Evolutionary conservation across 352 stramenopile genomes (phyloP), one percentile per base, ranked within the genome.

Genomic region (Globisporangium nagaii): DNA sequence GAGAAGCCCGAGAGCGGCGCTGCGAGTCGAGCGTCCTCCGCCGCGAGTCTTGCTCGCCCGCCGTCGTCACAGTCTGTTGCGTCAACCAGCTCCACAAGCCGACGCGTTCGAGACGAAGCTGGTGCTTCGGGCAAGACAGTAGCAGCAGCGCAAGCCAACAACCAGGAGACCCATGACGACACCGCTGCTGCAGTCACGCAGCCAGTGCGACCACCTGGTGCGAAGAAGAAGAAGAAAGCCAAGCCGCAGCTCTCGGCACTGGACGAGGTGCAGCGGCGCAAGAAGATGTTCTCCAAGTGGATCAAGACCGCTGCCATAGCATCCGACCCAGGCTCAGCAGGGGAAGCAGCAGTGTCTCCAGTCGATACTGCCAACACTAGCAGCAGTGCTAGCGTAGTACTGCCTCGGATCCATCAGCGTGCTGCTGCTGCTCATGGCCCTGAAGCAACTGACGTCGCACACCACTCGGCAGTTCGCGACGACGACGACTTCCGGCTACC

Each of bases 281-380:
- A 86, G 52, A 70, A 76, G 28, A 79, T 89, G 70, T 90, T 89
- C 55, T 69, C 79, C 2, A 89, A 66, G 49, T 91, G 81, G 79
- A 75, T 88, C 27, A 84, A 86, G 52, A 53, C 44, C 1, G 20
- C 49, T 20, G 47, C 22, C 19, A 30, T 49, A 10, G 35, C 32
- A 20, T 5, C 31, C 10, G 27, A 25, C 15, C 0, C 37, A 10
- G 31, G 20, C 9, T 13, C 37, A 24, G 30, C 13, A 34, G 37
- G n/a, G 15, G 15, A 7, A 40, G 12, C 17, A 8, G 13, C 0
- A 12, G 3, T 17, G 39, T n/a, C 11, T 5, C 11, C 15, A 2
- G 20, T 9, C 44, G 41, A 30, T 12, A 37, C 9, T 30, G 19
- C 5, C 17, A n/a, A 3, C 15, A 40, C 19, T 31, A 41, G 39